Conservation (phyloP, 2,329 filamentous ascomycete species). For the Cercospora sp. region DNA sequence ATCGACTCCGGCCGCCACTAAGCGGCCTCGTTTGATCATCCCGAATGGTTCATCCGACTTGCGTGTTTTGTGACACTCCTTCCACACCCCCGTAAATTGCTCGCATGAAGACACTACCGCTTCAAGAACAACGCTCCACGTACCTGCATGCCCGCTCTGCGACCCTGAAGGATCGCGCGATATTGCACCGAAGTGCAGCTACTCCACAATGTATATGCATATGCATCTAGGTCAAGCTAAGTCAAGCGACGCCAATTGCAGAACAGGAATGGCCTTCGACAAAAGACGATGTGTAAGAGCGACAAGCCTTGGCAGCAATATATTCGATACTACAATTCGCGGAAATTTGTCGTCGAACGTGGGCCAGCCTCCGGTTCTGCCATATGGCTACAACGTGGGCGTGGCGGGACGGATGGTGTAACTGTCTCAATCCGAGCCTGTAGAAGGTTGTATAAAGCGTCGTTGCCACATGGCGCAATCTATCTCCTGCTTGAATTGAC, state of each 20-base stretch:
- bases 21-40: background rate
- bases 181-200: constrained; percentile 6
- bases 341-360: background rate
- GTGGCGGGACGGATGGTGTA: background rate
- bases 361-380: constrained; percentile 2
- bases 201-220: background rate
- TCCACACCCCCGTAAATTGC: background rate
- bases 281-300: background rate
- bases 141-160: background rate
- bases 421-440: background rate
- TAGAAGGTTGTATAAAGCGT: background rate
- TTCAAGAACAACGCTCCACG: background rate
- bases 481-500: background rate
- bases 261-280: background rate
- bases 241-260: constrained; percentile 10
- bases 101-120: background rate
- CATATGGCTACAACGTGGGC: constrained; percentile 4
- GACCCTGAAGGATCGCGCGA: constrained; percentile 1
- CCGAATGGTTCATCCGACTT: background rate
- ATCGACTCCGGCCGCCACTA: background rate
- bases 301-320: constrained; percentile 12
- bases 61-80: background rate
- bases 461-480: background rate
- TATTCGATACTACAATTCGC: constrained; percentile 5
- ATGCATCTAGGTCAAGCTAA: background rate